A percentile compares a stretch with the other conserved stretches of the same genome.
These are phyloP conservation scores for Alisma plantagoaquatica DNA, from an alignment of 106 monocot genomes.

Conservation along the genomic window DNA sequence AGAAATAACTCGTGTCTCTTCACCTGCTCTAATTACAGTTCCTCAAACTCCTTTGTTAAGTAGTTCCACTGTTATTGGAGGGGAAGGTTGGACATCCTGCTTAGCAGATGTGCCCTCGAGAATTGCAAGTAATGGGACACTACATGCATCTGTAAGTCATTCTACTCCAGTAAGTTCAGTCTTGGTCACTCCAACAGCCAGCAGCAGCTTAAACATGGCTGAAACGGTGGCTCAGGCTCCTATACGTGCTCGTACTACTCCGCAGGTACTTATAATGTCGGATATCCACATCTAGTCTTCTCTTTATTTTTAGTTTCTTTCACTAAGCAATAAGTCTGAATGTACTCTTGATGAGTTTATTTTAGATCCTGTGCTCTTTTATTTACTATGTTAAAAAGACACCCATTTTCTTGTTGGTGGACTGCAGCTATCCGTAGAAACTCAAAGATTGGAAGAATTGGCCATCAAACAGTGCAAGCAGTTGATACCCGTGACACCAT, in stretches of 20 bases:
- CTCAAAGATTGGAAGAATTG: slow-evolving; percentile 10
- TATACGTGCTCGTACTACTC: slow-evolving; percentile 15
- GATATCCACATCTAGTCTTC: neutral
- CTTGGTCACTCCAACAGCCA: slow-evolving; percentile 8
- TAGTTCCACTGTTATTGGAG: slow-evolving; percentile 25
- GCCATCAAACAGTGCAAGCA: slow-evolving; percentile 13
- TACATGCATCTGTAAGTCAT: slow-evolving; percentile 8
- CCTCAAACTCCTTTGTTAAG: slow-evolving; percentile 23
- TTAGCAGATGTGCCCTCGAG: slow-evolving; percentile 43
- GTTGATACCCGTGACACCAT: slow-evolving; percentile 12
- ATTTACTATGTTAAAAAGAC: too few relatives aligned
- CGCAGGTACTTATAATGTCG: slow-evolving; percentile 28
- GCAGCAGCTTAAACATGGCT: slow-evolving; percentile 61
- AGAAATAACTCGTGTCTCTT: slow-evolving; percentile 31
- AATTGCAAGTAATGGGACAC: slow-evolving; percentile 14
- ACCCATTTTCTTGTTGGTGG: neutral
- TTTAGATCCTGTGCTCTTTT: too few relatives aligned
- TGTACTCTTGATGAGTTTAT: too few relatives aligned
- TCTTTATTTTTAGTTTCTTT: neutral
- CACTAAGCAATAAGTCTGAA: neutral
- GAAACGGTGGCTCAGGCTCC: slow-evolving; percentile 55
- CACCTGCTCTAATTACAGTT: slow-evolving; percentile 31
- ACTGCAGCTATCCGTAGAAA: slow-evolving; percentile 6
- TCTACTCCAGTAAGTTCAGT: slow-evolving; percentile 2
- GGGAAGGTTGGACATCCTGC: slow-evolving; percentile 54